These are phyloP conservation scores for Acanthamoeba royreba DNA, from an alignment of 208 protist species.

Conservation along the genomic window DNA sequence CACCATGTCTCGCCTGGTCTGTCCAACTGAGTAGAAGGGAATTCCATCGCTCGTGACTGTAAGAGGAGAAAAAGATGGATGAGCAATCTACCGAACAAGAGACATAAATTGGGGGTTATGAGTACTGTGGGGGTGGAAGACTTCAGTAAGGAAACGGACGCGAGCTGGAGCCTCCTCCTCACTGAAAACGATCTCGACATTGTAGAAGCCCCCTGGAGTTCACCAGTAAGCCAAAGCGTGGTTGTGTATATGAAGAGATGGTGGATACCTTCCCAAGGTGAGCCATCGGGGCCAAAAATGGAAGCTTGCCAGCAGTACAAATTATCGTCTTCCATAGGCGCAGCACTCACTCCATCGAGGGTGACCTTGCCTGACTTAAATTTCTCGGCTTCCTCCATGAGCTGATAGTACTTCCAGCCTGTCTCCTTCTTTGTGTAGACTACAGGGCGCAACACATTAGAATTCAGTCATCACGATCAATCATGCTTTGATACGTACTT, in stretches of 20 bases:
- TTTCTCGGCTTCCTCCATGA: slow-evolving; percentile 53
- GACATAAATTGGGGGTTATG: background rate
- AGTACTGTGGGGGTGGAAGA: slow-evolving; percentile 50
- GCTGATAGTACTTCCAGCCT: slow-evolving; percentile 52
- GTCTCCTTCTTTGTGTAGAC: slow-evolving; percentile 49
- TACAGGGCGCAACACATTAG: background rate
- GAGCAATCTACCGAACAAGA: background rate
- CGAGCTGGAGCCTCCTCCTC: slow-evolving; percentile 48
- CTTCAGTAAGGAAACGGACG: slow-evolving; percentile 30
- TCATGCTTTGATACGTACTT: background rate
- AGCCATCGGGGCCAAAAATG: slow-evolving; percentile 51
- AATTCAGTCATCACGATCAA: background rate
- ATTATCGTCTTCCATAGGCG: slow-evolving; percentile 45
- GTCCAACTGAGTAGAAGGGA: background rate
- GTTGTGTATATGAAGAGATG: background rate
- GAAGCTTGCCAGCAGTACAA: slow-evolving; percentile 55
- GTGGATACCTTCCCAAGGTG: slow-evolving; percentile 43
- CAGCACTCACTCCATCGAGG: slow-evolving; percentile 49
- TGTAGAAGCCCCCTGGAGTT: slow-evolving; percentile 13
- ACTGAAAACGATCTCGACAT: slow-evolving; percentile 31
- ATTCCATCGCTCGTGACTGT: slow-evolving; percentile 51
- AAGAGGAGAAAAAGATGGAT: background rate
- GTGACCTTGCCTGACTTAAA: slow-evolving; percentile 35
- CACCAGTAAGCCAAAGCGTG: background rate
- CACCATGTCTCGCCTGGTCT: background rate